Conservation (phyloP, 768 basidiomycete genomes). For the Pleurotus sapidus region DNA sequence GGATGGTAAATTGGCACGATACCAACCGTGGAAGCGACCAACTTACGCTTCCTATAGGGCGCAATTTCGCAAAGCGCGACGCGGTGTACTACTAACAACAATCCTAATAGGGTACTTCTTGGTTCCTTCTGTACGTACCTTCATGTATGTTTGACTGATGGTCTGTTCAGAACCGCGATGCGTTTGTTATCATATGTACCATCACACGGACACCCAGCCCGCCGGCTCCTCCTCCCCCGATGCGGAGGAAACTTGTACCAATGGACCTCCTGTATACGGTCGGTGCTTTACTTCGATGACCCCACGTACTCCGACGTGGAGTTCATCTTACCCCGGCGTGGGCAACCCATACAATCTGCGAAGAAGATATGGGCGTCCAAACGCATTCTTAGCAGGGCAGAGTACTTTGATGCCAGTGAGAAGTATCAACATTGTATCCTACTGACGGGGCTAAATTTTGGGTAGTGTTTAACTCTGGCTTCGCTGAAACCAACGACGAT, state of each 20-base stretch:
- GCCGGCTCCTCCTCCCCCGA: constrained; percentile 39
- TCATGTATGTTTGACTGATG: constrained; percentile 15
- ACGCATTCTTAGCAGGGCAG: constrained; percentile 63
- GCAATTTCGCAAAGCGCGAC: constrained; percentile 80
- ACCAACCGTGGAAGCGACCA: neutral
- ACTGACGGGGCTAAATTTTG: neutral
- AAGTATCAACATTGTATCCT: constrained; percentile 7
- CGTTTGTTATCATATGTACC: constrained; percentile 74
- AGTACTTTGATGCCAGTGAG: constrained; percentile 76
- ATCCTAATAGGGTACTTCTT: neutral
- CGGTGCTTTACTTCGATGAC: constrained; percentile 78
- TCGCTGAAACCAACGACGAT: constrained; percentile 52
- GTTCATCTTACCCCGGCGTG: constrained; percentile 61
- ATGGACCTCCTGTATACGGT: constrained; percentile 65
- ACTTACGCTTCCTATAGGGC: constrained; percentile 42
- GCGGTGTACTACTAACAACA: constrained; percentile 55
- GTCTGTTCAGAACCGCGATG: constrained; percentile 54
- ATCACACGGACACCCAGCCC: constrained; percentile 66
- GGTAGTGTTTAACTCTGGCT: constrained; percentile 72
- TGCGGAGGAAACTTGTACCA: constrained; percentile 56
- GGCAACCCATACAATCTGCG: constrained; percentile 32
- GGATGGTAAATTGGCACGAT: constrained; percentile 56
- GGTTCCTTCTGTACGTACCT: no score
- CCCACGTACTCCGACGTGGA: constrained; percentile 84
- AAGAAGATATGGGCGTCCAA: constrained; percentile 66